Conservation (phyloP, 2,329 filamentous ascomycete genomes). For the Ceratocystis lukuohia region DNA sequence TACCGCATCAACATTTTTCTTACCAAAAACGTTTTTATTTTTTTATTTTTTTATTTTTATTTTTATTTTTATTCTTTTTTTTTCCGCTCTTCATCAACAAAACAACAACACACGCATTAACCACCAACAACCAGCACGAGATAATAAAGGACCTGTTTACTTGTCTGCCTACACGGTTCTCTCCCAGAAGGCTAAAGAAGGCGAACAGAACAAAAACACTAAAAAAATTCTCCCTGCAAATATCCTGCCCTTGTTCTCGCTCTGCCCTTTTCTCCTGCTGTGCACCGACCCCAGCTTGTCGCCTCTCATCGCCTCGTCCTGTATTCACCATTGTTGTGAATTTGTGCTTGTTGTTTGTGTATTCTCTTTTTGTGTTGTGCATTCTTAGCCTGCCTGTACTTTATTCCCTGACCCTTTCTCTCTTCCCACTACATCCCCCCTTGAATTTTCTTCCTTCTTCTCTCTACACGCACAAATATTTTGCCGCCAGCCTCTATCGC, state of each 20-base stretch:
- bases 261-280: neutral
- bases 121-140: neutral
- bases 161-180: too few species aligned
- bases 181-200: too few species aligned
- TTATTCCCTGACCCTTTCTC: neutral
- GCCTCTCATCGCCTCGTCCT: neutral
- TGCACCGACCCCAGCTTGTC: neutral
- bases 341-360: slow-evolving; percentile 5
- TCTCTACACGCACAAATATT: neutral
- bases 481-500: neutral
- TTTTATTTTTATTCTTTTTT: too few species aligned
- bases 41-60: neutral
- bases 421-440: slow-evolving; percentile 10
- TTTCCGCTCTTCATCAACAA: neutral
- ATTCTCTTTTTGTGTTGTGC: slow-evolving; percentile 9
- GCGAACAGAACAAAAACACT: too few species aligned
- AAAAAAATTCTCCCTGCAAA: neutral
- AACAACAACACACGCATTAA: neutral
- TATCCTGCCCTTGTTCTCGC: neutral
- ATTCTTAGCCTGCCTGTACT: slow-evolving; percentile 12
- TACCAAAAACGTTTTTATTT: slow-evolving; percentile 11
- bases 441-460: neutral
- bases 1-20: slow-evolving; percentile 21
- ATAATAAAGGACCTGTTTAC: too few species aligned
- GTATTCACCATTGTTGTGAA: neutral